A percentile compares a stretch with the other conserved stretches of the same genome.
These are phyloP conservation scores for Trichoderma virens DNA, from an alignment of 495 filamentous ascomycete genomes.

Conservation along the genomic window DNA sequence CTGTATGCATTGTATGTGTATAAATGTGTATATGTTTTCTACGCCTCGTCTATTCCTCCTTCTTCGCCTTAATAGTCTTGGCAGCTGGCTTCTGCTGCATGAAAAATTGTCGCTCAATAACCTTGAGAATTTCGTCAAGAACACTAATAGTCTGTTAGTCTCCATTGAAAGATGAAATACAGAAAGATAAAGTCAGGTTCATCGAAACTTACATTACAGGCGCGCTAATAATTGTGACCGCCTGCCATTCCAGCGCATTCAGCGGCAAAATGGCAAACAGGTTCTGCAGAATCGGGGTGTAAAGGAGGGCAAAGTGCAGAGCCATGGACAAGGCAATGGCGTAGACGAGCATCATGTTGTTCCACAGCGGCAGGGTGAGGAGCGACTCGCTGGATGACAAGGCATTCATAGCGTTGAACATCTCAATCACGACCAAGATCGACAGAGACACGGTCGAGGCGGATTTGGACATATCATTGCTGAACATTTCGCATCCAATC, in stretches of 20 bases:
- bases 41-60: conserved; percentile 24
- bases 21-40: not conserved
- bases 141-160: conserved; percentile 49
- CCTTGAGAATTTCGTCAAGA: conserved; percentile 86
- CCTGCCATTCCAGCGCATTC: conserved; percentile 86
- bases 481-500: conserved; percentile 92
- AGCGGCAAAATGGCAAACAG: conserved; percentile 90
- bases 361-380: conserved; percentile 85
- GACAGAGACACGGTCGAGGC: conserved; percentile 93
- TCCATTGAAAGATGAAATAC: not conserved
- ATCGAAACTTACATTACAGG: conserved; percentile 78
- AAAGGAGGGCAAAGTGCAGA: conserved; percentile 89
- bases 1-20: conserved; percentile 7
- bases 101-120: conserved; percentile 60
- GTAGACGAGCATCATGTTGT: conserved; percentile 95
- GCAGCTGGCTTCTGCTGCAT: conserved; percentile 28
- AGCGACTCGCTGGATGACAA: conserved; percentile 92
- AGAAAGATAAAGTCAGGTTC: not conserved
- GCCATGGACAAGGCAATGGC: conserved; percentile 93
- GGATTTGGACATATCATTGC: conserved; percentile 78
- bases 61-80: conserved; percentile 29
- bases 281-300: conserved; percentile 79
- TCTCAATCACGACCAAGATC: conserved; percentile 94
- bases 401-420: conserved; percentile 99
- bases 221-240: conserved; percentile 78